Conservation (phyloP, 2,329 filamentous ascomycete genomes). For the Cyanodermella asteris region DNA sequence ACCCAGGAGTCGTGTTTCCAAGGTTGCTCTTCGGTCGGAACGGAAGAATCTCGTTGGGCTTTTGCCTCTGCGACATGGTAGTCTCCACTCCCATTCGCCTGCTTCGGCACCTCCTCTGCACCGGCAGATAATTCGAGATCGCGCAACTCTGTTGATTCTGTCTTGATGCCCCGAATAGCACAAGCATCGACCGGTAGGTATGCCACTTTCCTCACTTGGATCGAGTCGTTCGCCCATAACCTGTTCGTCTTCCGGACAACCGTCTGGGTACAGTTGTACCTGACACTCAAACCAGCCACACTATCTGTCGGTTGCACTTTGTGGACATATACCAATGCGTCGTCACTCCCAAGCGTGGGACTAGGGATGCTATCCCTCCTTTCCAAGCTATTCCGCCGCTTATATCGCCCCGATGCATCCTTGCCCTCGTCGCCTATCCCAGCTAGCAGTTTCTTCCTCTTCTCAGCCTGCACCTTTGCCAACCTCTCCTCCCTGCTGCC, state of each 20-base stretch:
- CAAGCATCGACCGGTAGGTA: constrained; percentile 79
- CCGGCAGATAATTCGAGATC: constrained; percentile 11
- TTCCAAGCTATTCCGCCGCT: constrained; percentile 23
- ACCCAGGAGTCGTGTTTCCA: constrained; percentile 89
- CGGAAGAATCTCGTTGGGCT: no score
- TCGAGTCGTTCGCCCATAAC: constrained; percentile 81
- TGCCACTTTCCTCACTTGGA: constrained; percentile 63
- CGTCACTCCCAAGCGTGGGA: constrained; percentile 38
- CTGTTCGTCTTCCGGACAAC: constrained; percentile 72
- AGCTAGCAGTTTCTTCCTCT: constrained; percentile 22
- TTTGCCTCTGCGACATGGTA: no score
- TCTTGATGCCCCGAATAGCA: constrained; percentile 50
- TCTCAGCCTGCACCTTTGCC: constrained; percentile 25
- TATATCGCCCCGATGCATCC: constrained; percentile 18
- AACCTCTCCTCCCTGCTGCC: constrained; percentile 24
- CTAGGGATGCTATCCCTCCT: constrained; percentile 11
- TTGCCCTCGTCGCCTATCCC: constrained; percentile 19
- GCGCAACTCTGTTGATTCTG: no score
- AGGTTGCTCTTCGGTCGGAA: constrained; percentile 38
- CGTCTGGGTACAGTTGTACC: constrained; percentile 69
- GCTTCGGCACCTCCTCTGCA: no score
- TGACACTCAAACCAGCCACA: constrained; percentile 73
- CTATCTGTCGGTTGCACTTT: constrained; percentile 66
- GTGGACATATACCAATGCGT: constrained; percentile 79
- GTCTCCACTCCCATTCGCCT: no score